A percentile compares a stretch with the other conserved stretches of the same genome.
These are phyloP conservation scores for Candida suzukii DNA, from an alignment of 805 yeast genomes.

Conservation along the genomic window DNA sequence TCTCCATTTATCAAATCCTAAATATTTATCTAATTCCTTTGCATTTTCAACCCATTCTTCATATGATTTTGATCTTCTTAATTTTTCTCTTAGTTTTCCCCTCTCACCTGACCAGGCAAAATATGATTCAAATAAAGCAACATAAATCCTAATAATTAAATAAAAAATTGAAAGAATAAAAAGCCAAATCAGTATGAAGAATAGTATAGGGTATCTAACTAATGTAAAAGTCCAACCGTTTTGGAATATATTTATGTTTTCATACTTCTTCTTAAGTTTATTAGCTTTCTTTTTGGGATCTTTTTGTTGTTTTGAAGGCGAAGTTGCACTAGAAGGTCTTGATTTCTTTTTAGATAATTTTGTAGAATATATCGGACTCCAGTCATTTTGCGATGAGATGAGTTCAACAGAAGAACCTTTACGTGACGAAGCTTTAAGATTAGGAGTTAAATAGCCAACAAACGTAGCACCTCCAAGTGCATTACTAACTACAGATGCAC, in stretches of 20 bases:
- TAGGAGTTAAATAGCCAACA: slow-evolving; percentile 3
- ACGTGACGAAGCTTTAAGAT: slow-evolving; percentile 4
- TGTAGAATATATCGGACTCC: slow-evolving; percentile 35
- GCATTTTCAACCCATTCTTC: slow-evolving; percentile 62
- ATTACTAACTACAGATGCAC: neutral
- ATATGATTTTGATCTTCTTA: slow-evolving; percentile 44
- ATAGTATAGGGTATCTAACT: slow-evolving; percentile 60
- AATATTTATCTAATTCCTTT: slow-evolving; percentile 42
- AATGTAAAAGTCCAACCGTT: slow-evolving; percentile 31
- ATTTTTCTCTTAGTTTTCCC: slow-evolving; percentile 36
- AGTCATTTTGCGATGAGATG: slow-evolving; percentile 37
- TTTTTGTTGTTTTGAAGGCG: slow-evolving; percentile 15
- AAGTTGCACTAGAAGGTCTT: slow-evolving; percentile 19
- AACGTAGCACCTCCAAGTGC: neutral
- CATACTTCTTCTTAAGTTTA: slow-evolving; percentile 1
- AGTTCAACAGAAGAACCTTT: slow-evolving; percentile 17
- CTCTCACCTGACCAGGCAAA: slow-evolving; percentile 59
- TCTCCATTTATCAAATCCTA: slow-evolving; percentile 62
- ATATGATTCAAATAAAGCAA: slow-evolving; percentile 53
- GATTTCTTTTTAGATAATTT: slow-evolving; percentile 6
- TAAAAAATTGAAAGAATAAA: slow-evolving; percentile 41
- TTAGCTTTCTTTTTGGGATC: slow-evolving; percentile 2
- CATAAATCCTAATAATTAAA: slow-evolving; percentile 47
- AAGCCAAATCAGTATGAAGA: slow-evolving; percentile 49
- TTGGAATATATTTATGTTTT: slow-evolving; percentile 7